These are phyloP conservation scores for Astraeus odoratus DNA, from an alignment of 768 basidiomycete genomes.

Conservation along the genomic window DNA sequence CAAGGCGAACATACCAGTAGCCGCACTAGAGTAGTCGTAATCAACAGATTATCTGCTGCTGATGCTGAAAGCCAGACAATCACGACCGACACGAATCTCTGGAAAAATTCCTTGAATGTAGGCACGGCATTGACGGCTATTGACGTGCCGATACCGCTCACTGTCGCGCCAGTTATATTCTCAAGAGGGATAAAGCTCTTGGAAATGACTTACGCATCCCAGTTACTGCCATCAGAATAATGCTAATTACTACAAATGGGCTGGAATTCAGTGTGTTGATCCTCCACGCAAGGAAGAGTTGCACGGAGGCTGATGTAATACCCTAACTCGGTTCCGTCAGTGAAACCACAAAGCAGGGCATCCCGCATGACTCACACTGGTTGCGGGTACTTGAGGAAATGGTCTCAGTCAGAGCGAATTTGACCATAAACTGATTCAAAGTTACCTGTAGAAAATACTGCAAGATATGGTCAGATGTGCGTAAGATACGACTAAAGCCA, in stretches of 20 bases:
- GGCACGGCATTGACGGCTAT: conserved; percentile 24
- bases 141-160: conserved; percentile 25
- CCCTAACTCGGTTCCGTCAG: conserved; percentile 12
- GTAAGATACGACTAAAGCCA: not conserved
- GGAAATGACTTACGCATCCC: conserved; percentile 15
- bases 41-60: conserved; percentile 40
- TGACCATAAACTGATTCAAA: not conserved
- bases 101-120: conserved; percentile 21
- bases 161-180: conserved; percentile 11
- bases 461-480: not conserved
- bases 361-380: conserved; percentile 14
- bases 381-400: conserved; percentile 12
- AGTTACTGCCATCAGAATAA: conserved; percentile 10
- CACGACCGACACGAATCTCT: conserved; percentile 24
- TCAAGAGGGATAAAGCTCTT: not conserved
- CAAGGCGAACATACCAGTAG: conserved; percentile 31
- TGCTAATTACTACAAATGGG: conserved; percentile 6
- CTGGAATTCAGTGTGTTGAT: conserved; percentile 15
- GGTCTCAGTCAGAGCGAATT: not conserved
- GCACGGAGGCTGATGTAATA: conserved; percentile 19
- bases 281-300: conserved; percentile 25
- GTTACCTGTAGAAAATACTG: conserved; percentile 26
- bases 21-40: conserved; percentile 35
- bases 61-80: conserved; percentile 40
- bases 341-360: not conserved